Conservation (phyloP, 257 asterid genomes). For the Buddleja alternifolia region DNA sequence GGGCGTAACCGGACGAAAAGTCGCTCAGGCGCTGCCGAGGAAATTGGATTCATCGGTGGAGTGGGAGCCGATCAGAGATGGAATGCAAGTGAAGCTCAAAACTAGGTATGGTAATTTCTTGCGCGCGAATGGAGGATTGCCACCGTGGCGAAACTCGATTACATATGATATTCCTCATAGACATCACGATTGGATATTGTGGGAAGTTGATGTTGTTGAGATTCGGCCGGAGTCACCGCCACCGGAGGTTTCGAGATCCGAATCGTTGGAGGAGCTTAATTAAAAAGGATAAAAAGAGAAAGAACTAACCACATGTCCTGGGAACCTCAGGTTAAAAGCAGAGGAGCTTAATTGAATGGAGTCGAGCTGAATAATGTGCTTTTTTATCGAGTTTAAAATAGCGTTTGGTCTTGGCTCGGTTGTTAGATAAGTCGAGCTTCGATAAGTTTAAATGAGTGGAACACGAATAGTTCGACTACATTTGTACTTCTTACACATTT, state of each 20-base stretch:
- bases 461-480: too few relatives aligned
- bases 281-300: too few relatives aligned
- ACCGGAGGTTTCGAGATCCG: conserved; percentile 37
- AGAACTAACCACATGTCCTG: too few relatives aligned
- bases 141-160: conserved; percentile 92
- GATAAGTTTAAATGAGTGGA: too few relatives aligned
- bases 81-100: conserved; percentile 59
- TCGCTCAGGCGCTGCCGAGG: conserved; percentile 57
- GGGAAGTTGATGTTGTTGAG: conserved; percentile 74
- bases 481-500: too few relatives aligned
- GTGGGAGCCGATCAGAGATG: conserved; percentile 88
- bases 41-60: conserved; percentile 69
- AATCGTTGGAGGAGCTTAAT: conserved; percentile 43
- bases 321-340: too few relatives aligned
- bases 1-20: conserved; percentile 79
- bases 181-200: conserved; percentile 72
- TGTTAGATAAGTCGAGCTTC: too few relatives aligned
- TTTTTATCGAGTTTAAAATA: too few relatives aligned
- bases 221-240: conserved; percentile 46
- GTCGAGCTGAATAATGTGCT: too few relatives aligned
- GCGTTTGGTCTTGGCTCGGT: too few relatives aligned
- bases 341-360: too few relatives aligned
- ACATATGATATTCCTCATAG: conserved; percentile 84
- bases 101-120: conserved; percentile 78
- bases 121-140: conserved; percentile 89